A percentile compares a stretch with the other conserved stretches of the same genome.
Evolutionary conservation across 148 eudicot genomes (phyloP).

Genomic region (Beta vulgaris): DNA sequence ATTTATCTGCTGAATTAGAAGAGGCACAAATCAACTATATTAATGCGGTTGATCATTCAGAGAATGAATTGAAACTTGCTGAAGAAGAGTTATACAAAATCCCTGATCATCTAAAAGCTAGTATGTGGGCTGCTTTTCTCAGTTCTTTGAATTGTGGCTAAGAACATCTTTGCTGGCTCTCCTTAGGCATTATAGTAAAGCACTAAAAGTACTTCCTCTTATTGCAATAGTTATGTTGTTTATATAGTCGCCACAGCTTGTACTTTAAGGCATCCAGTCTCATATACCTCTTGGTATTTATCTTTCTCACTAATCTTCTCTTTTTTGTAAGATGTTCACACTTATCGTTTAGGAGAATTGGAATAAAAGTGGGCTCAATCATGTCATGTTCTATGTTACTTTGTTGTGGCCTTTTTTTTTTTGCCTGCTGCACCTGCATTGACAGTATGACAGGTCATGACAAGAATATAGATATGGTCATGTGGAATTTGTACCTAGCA

Average conservation of each 20-base stretch:
- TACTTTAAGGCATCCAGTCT: not conserved
- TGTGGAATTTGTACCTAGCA: too few relatives aligned
- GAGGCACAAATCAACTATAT: conserved; percentile 20
- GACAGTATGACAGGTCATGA: too few relatives aligned
- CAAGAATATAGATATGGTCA: too few relatives aligned
- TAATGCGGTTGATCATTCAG: conserved; percentile 43
- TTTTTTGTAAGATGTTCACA: too few relatives aligned
- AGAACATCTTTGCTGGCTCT: not conserved
- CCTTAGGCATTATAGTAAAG: not conserved
- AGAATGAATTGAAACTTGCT: conserved; percentile 67
- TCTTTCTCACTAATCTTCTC: not conserved
- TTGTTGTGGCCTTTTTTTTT: not conserved
- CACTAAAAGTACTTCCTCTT: not conserved
- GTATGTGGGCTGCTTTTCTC: conserved; percentile 43
- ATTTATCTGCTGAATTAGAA: conserved; percentile 4
- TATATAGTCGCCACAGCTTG: not conserved
- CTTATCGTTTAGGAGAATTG: not conserved
- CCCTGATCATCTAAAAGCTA: conserved; percentile 92
- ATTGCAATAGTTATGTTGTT: not conserved
- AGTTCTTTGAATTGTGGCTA: not conserved
- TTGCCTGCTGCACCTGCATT: too few relatives aligned
- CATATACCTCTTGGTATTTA: not conserved
- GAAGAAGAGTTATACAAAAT: conserved; percentile 91
- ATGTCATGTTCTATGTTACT: not conserved
- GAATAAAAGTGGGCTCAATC: not conserved